These are phyloP conservation scores for Setomelanomma holmii DNA, from an alignment of 2,329 filamentous ascomycete genomes.

Conservation along the genomic window DNA sequence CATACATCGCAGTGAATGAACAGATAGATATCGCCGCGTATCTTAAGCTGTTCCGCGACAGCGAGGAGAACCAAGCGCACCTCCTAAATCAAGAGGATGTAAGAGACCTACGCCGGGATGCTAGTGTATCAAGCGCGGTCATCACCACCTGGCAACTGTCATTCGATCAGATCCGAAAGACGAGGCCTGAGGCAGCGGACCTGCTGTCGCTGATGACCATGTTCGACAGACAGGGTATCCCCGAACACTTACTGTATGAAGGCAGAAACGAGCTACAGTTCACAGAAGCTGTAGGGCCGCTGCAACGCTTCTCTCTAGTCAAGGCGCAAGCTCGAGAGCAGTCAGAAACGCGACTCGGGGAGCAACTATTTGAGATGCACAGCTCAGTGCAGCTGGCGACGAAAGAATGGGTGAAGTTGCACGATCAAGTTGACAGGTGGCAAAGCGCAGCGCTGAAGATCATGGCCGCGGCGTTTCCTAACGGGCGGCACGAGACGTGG, in stretches of 20 bases:
- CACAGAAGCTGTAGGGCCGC: conserved; percentile 18
- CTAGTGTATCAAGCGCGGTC: conserved; percentile 44
- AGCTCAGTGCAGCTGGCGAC: conserved; percentile 23
- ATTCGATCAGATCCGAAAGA: conserved; percentile 42
- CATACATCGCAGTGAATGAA: conserved; percentile 36
- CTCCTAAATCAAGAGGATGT: conserved; percentile 30
- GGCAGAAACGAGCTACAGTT: conserved; percentile 1
- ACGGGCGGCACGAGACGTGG: conserved; percentile 14
- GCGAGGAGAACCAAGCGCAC: conserved; percentile 33
- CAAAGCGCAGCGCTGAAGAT: conserved; percentile 10
- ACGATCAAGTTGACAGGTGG: conserved; percentile 11
- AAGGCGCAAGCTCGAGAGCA: not conserved
- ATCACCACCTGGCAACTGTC: conserved; percentile 46
- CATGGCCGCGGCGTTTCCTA: conserved; percentile 18
- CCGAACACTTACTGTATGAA: conserved; percentile 26
- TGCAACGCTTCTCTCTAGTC: conserved; percentile 24
- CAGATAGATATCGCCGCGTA: conserved; percentile 40
- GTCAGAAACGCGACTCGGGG: too few relatives aligned
- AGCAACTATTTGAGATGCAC: conserved; percentile 24
- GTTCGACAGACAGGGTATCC: conserved; percentile 55
- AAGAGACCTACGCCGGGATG: conserved; percentile 44
- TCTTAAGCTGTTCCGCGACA: conserved; percentile 47
- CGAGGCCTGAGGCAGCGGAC: conserved; percentile 45
- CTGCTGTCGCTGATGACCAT: conserved; percentile 58
- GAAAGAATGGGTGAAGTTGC: conserved; percentile 17